A percentile compares a stretch with the other conserved stretches of the same genome.
Conservation (phyloP, 495 filamentous ascomycete species). For the Neurospora africana region DNA sequence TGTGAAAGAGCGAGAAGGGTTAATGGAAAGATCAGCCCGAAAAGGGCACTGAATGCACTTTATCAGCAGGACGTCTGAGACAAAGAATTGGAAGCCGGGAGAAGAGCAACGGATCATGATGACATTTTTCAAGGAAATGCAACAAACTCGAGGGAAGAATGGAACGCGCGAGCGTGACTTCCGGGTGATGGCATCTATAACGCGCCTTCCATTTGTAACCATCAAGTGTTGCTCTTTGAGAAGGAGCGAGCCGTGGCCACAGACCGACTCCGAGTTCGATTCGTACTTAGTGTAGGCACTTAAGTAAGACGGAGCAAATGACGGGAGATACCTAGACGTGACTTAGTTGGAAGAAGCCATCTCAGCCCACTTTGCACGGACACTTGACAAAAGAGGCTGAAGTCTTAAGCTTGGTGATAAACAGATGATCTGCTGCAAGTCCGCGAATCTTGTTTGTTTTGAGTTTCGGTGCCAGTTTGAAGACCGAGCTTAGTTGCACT, state of each 20-base stretch:
- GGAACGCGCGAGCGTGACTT: neutral
- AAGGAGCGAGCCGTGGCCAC: neutral
- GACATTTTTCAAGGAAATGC: neutral
- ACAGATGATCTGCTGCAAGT: too few species aligned
- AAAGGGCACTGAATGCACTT: neutral
- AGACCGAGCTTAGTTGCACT: neutral
- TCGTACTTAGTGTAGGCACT: too few species aligned
- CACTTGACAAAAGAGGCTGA: neutral
- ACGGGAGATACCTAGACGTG: neutral
- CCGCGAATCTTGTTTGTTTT: neutral
- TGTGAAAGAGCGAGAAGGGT: neutral
- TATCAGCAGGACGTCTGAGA: neutral
- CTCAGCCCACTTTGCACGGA: neutral
- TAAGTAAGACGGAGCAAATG: too few species aligned
- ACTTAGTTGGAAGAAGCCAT: neutral
- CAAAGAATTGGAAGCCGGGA: neutral
- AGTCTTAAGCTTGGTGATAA: too few species aligned
- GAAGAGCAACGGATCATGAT: neutral
- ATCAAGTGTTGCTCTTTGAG: neutral
- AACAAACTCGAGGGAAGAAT: neutral
- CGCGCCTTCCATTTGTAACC: neutral
- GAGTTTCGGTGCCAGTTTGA: neutral
- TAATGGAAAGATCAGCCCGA: neutral
- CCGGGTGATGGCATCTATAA: neutral
- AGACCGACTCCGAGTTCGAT: neutral